Base-by-base conservation (phyloP, 805 yeast genomes). In the Yamadazyma paraphyllophila region DNA sequence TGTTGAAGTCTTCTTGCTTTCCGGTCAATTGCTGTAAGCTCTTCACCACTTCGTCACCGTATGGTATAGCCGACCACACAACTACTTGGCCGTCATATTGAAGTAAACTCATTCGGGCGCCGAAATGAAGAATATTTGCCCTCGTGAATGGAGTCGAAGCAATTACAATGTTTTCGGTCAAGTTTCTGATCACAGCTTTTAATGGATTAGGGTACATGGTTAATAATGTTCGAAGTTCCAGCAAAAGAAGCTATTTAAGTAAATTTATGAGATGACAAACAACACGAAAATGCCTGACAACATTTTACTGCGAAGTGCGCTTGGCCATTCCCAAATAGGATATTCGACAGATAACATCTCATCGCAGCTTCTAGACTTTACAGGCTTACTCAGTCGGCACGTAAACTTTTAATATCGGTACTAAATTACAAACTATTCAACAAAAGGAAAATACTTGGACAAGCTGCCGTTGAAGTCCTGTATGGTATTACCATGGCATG, bases 31-130 rank as follows among this genome's bases (percentile, higher is more conserved):
- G 49, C 29, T 58, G 50, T 45, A 81, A 49, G 1, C 76, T 69
- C 32, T 63, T 62, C 17, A 65, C 64, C 6, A 77, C 76, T 15
- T 66, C 73, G 2, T 66, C 65, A 4, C 80, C 76, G 52, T 75
- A 73, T 2, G 87, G 87, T 29, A 81, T 65, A 2, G 84, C 77
- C 2, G 81, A 73, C 77, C 81, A 81, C n/a, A 81, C 75, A 7
- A 77, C 53, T 36, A 77, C 49, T 15, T 53, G 50, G 14, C 55
- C 56, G 40, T 63, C 54, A 51, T 60, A 54, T 41, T 65, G 53
- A 55, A 71, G 61, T 11, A 69, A 51, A 0, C 74, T 67, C 76
- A 71, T 71, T 34, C 76, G 60, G 9, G 66, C 72, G 7, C 76
- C 76, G 46, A 71, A 67, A 48, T 69, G 64, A 42, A 69, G 42